Percentiles rank a stretch among this genome's conserved stretches.
These are phyloP conservation scores for Asterochloris sp. DNA, from an alignment of 139 green algal species.

Conservation along the genomic window DNA sequence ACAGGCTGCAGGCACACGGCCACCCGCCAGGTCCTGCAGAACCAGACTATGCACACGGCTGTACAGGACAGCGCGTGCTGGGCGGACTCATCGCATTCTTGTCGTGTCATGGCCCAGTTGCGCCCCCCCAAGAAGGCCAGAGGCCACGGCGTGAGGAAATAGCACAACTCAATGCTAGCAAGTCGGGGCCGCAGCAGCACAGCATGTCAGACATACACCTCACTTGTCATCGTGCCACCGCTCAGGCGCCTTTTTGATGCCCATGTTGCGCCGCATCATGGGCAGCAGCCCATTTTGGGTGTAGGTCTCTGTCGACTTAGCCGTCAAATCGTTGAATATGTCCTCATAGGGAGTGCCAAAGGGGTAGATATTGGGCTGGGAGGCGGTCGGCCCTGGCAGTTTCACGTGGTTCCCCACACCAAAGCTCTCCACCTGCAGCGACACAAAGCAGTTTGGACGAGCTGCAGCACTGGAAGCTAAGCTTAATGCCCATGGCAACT, in stretches of 20 bases:
- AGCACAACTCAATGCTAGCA: no score
- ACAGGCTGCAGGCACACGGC: no score
- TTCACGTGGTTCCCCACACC: slow-evolving; percentile 81
- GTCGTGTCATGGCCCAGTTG: no score
- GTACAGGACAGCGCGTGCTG: no score
- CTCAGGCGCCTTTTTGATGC: slow-evolving; percentile 78
- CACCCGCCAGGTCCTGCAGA: no score
- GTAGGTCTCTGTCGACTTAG: slow-evolving; percentile 67
- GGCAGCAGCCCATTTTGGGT: slow-evolving; percentile 72
- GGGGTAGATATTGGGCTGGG: slow-evolving; percentile 83
- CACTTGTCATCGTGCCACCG: slow-evolving; percentile 73
- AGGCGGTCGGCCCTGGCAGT: slow-evolving; percentile 63
- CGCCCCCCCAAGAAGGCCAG: no score
- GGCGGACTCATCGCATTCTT: no score
- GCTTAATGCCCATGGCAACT: no score
- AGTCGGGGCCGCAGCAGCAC: not conserved
- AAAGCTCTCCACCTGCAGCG: slow-evolving; percentile 58
- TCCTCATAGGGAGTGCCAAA: slow-evolving; percentile 83
- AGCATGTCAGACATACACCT: not conserved
- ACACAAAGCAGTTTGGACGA: not conserved
- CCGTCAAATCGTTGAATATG: slow-evolving; percentile 66
- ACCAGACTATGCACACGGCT: no score
- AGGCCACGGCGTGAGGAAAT: no score
- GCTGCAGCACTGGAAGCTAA: no score
- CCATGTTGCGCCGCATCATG: slow-evolving; percentile 84